Conservation (phyloP, 176 grass and related monocot species). For the Oryza longistaminata region DNA sequence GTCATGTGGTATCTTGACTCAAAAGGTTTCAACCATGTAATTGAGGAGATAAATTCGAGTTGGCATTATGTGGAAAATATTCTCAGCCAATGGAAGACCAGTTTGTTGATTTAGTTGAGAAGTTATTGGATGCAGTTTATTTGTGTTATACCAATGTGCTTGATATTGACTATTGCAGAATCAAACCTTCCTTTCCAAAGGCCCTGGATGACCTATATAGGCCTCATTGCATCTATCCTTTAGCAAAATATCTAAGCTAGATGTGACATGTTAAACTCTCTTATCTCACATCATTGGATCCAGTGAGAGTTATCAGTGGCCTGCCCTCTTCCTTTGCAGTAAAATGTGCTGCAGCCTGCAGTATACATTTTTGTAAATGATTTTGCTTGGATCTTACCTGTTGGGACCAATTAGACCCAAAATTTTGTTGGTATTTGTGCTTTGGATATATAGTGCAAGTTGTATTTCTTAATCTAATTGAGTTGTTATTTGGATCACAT, state of each 20-base stretch:
- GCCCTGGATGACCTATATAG: constrained; percentile 2
- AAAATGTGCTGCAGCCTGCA: neutral
- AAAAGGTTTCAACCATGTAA: neutral
- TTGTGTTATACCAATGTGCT: neutral
- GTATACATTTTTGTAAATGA: neutral
- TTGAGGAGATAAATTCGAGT: neutral
- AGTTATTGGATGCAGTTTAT: neutral
- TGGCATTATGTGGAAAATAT: neutral
- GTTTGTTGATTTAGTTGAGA: neutral
- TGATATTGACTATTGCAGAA: neutral
- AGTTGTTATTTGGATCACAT: constrained; percentile 13
- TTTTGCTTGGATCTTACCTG: neutral
- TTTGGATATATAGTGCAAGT: neutral
- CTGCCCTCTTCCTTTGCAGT: neutral
- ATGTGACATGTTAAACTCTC: neutral
- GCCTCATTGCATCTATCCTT: neutral
- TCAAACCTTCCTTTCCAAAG: neutral
- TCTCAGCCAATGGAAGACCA: neutral
- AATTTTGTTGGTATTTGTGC: neutral
- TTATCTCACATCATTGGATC: neutral
- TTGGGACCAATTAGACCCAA: constrained; percentile 1
- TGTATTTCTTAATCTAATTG: neutral
- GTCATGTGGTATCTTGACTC: neutral
- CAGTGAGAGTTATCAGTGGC: neutral
- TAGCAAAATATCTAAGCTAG: neutral